Percentiles rank a stretch among this genome's conserved stretches.
phyloP scores from a whole-genome alignment of 1,139 yeast genomes.

The Spathaspora jeffriesii region DNA sequence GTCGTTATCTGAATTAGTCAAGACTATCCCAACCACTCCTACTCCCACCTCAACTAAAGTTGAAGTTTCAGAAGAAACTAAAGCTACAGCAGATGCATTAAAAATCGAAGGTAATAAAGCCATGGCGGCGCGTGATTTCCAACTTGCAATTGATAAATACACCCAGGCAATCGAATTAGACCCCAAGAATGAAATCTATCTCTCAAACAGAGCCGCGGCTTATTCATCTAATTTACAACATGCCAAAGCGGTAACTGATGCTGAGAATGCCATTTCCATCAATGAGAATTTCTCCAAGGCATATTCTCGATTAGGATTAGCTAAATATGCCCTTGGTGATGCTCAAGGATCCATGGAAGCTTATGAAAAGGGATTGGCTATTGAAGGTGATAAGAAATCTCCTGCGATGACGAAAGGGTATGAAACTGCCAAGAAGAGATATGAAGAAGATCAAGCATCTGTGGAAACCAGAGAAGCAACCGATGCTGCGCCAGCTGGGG shows the following conservation, averaged over 20 bases:
- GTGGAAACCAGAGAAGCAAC: conserved; percentile 26
- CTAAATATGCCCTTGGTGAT: conserved; percentile 87
- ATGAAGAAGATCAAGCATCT: conserved; percentile 65
- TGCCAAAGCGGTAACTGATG: conserved; percentile 80
- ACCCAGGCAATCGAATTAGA: conserved; percentile 77
- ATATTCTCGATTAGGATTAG: conserved; percentile 93
- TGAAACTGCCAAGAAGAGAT: conserved; percentile 89
- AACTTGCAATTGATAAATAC: conserved; percentile 72
- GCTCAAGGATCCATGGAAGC: conserved; percentile 90
- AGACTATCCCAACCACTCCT: conserved; percentile 18
- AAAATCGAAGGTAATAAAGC: conserved; percentile 90
- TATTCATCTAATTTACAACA: conserved; percentile 78
- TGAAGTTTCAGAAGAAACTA: conserved; percentile 52
- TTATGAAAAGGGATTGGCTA: conserved; percentile 80
- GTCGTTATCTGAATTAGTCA: conserved; percentile 47
- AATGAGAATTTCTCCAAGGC: conserved; percentile 89
- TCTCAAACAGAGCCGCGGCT: conserved; percentile 97
- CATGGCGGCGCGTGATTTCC: conserved; percentile 78
- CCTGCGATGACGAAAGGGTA: conserved; percentile 94
- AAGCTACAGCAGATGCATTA: conserved; percentile 76
- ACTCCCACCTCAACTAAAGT: conserved; percentile 16
- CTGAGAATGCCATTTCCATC: conserved; percentile 73
- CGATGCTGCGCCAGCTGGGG: conserved; percentile 53
- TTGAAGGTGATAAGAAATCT: conserved; percentile 82
- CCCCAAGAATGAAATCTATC: conserved; percentile 77